A percentile compares a stretch with the other conserved stretches of the same genome.
Evolutionary conservation across 2,329 filamentous ascomycete genomes (phyloP).

Genomic region (Paracorniculantispora psalliotae): DNA sequence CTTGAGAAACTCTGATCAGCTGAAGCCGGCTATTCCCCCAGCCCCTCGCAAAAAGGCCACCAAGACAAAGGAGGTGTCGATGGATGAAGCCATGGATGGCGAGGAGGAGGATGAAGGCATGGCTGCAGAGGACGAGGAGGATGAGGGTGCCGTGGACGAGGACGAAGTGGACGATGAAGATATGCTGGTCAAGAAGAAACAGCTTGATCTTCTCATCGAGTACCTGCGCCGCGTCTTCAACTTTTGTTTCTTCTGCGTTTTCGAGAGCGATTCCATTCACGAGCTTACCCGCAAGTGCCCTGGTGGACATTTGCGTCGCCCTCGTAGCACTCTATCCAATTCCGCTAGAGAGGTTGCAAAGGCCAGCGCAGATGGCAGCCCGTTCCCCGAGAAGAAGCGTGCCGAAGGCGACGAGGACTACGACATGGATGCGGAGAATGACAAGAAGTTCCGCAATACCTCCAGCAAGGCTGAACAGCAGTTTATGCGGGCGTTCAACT

Average conservation of each 20-base stretch:
- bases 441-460: slow-evolving; percentile 68
- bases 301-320: slow-evolving; percentile 91
- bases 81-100: slow-evolving; percentile 59
- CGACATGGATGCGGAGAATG: slow-evolving; percentile 47
- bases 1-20: slow-evolving; percentile 66
- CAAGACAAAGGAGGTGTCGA: slow-evolving; percentile 54
- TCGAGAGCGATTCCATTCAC: slow-evolving; percentile 95
- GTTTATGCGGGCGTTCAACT: slow-evolving; percentile 91
- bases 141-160: slow-evolving; percentile 71
- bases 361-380: slow-evolving; percentile 75
- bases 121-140: slow-evolving; percentile 81
- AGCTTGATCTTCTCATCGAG: slow-evolving; percentile 90
- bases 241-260: slow-evolving; percentile 99
- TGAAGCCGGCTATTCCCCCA: slow-evolving; percentile 60
- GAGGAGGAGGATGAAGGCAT: slow-evolving; percentile 65
- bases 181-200: slow-evolving; percentile 88
- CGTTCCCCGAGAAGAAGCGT: slow-evolving; percentile 80
- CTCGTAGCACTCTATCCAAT: slow-evolving; percentile 76
- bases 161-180: slow-evolving; percentile 89
- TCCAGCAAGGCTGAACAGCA: slow-evolving; percentile 82
- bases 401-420: slow-evolving; percentile 62
- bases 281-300: slow-evolving; percentile 94
- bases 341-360: slow-evolving; percentile 79
- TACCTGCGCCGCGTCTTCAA: slow-evolving; percentile 96
- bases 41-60: slow-evolving; percentile 56